Percentiles rank a stretch among this genome's conserved stretches.
Evolutionary conservation across 805 yeast genomes (phyloP).

Genomic region (Citeromyces matritensis): DNA sequence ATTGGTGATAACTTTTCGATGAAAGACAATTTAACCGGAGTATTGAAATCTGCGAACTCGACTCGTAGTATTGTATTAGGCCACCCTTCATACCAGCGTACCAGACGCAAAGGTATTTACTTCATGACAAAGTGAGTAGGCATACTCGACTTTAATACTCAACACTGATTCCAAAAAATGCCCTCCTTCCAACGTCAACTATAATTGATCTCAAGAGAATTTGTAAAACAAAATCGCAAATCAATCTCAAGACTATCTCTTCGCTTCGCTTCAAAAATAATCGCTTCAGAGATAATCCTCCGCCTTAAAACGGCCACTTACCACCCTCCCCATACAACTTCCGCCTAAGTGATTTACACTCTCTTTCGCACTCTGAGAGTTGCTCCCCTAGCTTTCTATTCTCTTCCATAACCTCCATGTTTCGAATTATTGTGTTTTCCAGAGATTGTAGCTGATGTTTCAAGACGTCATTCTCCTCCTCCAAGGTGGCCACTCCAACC

Average conservation of each 20-base stretch:
- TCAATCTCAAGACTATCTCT: not conserved
- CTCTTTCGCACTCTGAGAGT: constrained; percentile 22
- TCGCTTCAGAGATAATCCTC: too few relatives aligned
- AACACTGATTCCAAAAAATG: not conserved
- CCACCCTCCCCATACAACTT: constrained; percentile 17
- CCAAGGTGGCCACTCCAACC: constrained; percentile 55
- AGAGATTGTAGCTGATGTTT: constrained; percentile 27
- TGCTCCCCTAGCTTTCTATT: constrained; percentile 43
- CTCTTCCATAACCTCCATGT: constrained; percentile 50
- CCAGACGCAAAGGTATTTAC: too few relatives aligned
- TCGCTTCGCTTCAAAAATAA: not conserved
- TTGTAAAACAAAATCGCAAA: not conserved
- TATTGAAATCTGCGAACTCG: too few relatives aligned
- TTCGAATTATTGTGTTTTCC: constrained; percentile 43
- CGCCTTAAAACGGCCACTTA: constrained; percentile 15
- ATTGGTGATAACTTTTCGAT: too few relatives aligned
- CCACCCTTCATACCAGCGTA: too few relatives aligned
- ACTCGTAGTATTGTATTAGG: too few relatives aligned
- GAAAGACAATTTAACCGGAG: too few relatives aligned
- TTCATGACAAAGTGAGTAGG: too few relatives aligned
- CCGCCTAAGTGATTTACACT: constrained; percentile 9
- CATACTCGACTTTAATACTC: not conserved
- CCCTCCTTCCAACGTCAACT: not conserved
- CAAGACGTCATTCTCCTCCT: constrained; percentile 60
- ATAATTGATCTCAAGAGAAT: not conserved